Percentiles rank a stretch among this genome's conserved stretches.
Conservation (phyloP, 805 yeast genomes). For the Starmera caribaea region DNA sequence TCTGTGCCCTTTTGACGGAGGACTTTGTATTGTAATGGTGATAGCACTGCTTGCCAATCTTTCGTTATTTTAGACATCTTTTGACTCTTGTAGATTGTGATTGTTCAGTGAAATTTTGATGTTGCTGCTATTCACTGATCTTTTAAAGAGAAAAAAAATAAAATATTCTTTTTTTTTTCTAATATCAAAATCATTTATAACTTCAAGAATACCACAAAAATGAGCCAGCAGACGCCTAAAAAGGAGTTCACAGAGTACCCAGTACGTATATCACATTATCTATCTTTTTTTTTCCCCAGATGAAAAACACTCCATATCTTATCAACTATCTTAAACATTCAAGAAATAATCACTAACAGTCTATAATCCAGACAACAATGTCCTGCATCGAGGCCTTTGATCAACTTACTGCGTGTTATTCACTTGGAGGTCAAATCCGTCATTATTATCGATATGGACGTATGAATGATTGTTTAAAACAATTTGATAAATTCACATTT, state of each 20-base stretch:
- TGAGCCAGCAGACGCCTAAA: too few relatives aligned
- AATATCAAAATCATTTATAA: too few relatives aligned
- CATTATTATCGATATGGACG: conserved; percentile 80
- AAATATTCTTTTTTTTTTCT: too few relatives aligned
- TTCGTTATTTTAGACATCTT: conserved; percentile 22
- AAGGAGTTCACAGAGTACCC: background rate
- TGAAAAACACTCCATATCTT: too few relatives aligned
- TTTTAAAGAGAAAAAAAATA: too few relatives aligned
- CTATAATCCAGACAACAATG: conserved; percentile 35
- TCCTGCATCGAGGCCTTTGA: conserved; percentile 78
- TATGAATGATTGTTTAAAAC: conserved; percentile 58
- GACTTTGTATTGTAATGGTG: conserved; percentile 71
- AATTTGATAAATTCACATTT: conserved; percentile 70
- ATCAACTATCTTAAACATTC: background rate
- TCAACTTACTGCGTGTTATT: conserved; percentile 76
- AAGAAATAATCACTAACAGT: background rate
- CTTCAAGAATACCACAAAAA: too few relatives aligned
- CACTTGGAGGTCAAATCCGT: conserved; percentile 83
- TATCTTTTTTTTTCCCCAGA: too few relatives aligned
- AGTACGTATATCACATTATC: background rate
- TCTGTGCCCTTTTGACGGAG: conserved; percentile 54
- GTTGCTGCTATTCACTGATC: background rate
- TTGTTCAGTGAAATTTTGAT: conserved; percentile 1
- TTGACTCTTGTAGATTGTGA: conserved; percentile 2
- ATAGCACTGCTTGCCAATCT: conserved; percentile 75